phyloP scores from a whole-genome alignment of 2,329 filamentous ascomycete genomes.

The Endoconidiophora laricicola region DNA sequence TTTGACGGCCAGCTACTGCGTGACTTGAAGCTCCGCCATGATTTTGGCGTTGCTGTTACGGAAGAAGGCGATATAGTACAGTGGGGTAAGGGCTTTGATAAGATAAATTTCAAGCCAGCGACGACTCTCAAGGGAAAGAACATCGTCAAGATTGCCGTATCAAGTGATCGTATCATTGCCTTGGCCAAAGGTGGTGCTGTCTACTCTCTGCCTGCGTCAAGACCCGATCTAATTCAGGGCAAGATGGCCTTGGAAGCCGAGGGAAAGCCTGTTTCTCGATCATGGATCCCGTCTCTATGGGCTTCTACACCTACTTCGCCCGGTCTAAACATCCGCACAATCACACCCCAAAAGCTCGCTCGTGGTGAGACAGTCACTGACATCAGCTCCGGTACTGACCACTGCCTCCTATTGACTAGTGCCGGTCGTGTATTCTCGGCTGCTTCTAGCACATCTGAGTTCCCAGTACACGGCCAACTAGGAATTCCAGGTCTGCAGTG shows the following conservation, averaged over 20 bases:
- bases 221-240: conserved; percentile 50
- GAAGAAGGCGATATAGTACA: conserved; percentile 81
- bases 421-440: conserved; percentile 75
- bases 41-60: conserved; percentile 71
- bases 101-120: conserved; percentile 43
- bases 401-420: conserved; percentile 71
- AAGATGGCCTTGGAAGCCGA: conserved; percentile 33
- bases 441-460: conserved; percentile 63
- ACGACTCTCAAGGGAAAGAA: conserved; percentile 69
- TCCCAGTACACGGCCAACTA: conserved; percentile 70
- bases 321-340: conserved; percentile 50
- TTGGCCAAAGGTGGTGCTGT: conserved; percentile 59
- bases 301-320: conserved; percentile 19
- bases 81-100: conserved; percentile 70
- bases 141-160: conserved; percentile 58
- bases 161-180: conserved; percentile 67
- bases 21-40: conserved; percentile 69
- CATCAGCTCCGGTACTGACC: conserved; percentile 66
- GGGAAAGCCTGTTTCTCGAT: conserved; percentile 22
- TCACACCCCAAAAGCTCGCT: conserved; percentile 47
- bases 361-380: conserved; percentile 59
- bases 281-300: conserved; percentile 60
- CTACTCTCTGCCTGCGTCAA: conserved; percentile 69
- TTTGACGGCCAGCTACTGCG: conserved; percentile 75
- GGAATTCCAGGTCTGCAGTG: conserved; percentile 73